Evolutionary conservation across 202 grass and related monocot genomes (phyloP), one percentile per base, ranked within the genome.

Genomic region (Setaria italica): DNA sequence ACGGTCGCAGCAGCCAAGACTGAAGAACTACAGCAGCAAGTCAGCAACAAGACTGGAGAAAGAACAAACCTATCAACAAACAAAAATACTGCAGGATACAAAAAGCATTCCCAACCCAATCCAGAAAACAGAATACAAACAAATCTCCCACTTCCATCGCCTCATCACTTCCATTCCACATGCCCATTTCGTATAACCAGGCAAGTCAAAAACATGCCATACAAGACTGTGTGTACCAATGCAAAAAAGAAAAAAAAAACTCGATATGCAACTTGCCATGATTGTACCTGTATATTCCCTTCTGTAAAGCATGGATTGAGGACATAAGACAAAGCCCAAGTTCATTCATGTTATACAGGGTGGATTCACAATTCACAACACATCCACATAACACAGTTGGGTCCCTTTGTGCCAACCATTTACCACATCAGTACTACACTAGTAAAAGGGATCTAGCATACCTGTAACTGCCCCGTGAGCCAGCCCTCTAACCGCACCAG

Each of bases 361-460:
- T 33, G 0, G 16, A 50, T 46, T 46, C 43, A 46, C 43, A 46
- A 11, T 48, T 37, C 43, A 73, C 16, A 83, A 15, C 25, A 35
- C 39, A 69, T 48, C 41, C 8, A 70, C 65, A 39, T 2, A 58
- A 45, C 62, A 56, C 13, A 71, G 15, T 55, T 43, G 43, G 9
- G 43, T 14, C 41, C 41, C 9, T 82, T 62, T 63, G 45, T 63
- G 49, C 33, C 14, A 77, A 75, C 48, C 72, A 77, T 76, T 17
- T 76, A 84, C 48, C n/a, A n/a, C 66, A 41, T 67, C 35, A 66
- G 47, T 4, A 76, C 71, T 45, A 56, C 70, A 84, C 47, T 17
- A 19, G 47, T 32, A 74, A 70, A 70, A 70, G 39, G 47, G 35
- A 74, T 80, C 35, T 25, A 25, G 25, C 55, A 63, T 86, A 62